Percentiles rank a stretch among this genome's conserved stretches.
These are phyloP conservation scores for Alternaria infectoria DNA, from an alignment of 2,329 filamentous ascomycete genomes.

Conservation along the genomic window DNA sequence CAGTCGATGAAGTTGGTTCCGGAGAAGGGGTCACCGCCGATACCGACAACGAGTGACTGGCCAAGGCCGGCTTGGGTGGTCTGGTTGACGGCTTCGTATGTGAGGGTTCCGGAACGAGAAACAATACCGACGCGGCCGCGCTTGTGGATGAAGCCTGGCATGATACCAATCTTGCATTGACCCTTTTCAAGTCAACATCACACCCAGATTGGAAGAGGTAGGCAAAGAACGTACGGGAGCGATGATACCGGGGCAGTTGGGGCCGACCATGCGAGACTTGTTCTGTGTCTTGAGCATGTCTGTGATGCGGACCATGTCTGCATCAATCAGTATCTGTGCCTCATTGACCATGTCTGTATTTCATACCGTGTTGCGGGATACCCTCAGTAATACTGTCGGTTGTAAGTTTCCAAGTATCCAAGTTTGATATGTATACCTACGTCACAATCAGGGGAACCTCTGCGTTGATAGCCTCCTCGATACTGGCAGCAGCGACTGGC, in stretches of 20 bases:
- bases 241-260: slow-evolving; percentile 98
- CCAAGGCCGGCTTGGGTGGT: slow-evolving; percentile 96
- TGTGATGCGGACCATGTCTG: slow-evolving; percentile 99
- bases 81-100: slow-evolving; percentile 99
- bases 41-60: slow-evolving; percentile 97
- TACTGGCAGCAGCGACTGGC: slow-evolving; percentile 88
- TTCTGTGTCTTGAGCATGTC: slow-evolving; percentile 95
- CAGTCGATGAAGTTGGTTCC: slow-evolving; percentile 99
- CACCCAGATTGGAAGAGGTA: neutral
- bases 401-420: slow-evolving; percentile 33
- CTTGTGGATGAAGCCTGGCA: slow-evolving; percentile 99
- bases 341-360: neutral
- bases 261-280: slow-evolving; percentile 95
- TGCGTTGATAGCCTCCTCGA: slow-evolving; percentile 92
- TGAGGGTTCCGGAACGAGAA: slow-evolving; percentile 95
- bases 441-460: slow-evolving; percentile 96
- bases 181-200: slow-evolving; percentile 59
- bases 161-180: slow-evolving; percentile 99
- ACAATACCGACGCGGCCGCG: slow-evolving; percentile 98
- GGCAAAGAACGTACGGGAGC: slow-evolving; percentile 61
- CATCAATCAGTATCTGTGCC: slow-evolving; percentile 22
- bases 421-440: slow-evolving; percentile 48
- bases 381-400: slow-evolving; percentile 82
- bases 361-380: slow-evolving; percentile 91
- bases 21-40: slow-evolving; percentile 97